Percentiles rank a stretch among this genome's conserved stretches.
Evolutionary conservation across 495 filamentous ascomycete species (phyloP).

Genomic region (Penicillium bialowiezense): DNA sequence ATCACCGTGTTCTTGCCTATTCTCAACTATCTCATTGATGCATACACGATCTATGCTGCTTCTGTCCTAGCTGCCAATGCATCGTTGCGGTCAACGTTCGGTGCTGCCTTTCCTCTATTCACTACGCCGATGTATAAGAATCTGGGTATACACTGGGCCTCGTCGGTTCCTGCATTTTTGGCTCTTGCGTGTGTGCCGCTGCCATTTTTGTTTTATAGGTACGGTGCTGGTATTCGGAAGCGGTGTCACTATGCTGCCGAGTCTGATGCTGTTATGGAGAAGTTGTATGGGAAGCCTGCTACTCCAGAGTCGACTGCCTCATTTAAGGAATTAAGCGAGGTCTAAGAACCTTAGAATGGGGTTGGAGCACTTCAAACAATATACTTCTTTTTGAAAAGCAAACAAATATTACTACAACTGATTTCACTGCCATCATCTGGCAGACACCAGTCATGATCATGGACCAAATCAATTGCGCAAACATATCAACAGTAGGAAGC

Average conservation of each 20-base stretch:
- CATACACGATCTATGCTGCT: constrained; percentile 72
- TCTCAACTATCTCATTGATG: constrained; percentile 56
- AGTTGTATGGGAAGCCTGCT: background rate
- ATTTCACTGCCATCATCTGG: too few species aligned
- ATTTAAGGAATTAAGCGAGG: too few species aligned
- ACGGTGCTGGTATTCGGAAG: constrained; percentile 39
- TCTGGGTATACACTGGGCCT: constrained; percentile 76
- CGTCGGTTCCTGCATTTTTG: constrained; percentile 69
- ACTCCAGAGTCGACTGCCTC: too few species aligned
- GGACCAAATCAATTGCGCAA: too few species aligned
- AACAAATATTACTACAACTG: too few species aligned
- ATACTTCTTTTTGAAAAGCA: too few species aligned
- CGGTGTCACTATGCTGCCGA: background rate
- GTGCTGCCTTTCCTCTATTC: constrained; percentile 75
- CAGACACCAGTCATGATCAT: too few species aligned
- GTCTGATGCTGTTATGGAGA: background rate
- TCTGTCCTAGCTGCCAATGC: constrained; percentile 72
- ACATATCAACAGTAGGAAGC: constrained; percentile 9
- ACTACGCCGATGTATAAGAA: constrained; percentile 69
- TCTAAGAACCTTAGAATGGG: too few species aligned
- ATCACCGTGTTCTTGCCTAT: constrained; percentile 67
- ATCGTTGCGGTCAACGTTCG: constrained; percentile 62
- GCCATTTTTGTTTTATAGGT: constrained; percentile 70
- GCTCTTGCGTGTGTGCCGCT: constrained; percentile 68
- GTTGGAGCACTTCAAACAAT: too few species aligned